Conservation (phyloP, 306 rosid genomes). For the Biancaea sappan region DNA sequence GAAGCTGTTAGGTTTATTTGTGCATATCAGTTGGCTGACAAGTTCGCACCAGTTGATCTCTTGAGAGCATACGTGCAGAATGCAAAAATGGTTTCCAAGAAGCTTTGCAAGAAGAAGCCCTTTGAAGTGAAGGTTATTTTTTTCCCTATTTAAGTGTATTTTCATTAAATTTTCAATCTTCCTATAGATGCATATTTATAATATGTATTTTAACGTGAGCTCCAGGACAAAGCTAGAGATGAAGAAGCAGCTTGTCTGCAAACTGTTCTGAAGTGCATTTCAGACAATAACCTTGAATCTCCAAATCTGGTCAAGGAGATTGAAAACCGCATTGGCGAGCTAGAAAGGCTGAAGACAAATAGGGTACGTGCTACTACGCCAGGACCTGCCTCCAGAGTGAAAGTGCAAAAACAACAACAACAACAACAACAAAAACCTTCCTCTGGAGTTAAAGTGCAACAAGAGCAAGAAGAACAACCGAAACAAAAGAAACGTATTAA, state of each 20-base stretch:
- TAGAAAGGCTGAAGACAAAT: slow-evolving; percentile 33
- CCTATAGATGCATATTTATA: neutral
- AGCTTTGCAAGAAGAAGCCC: neutral
- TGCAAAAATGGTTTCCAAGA: neutral
- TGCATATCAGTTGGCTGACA: slow-evolving; percentile 48
- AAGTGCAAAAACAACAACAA: too few relatives aligned
- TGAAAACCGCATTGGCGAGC: slow-evolving; percentile 29
- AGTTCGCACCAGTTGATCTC: slow-evolving; percentile 44
- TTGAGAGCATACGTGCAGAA: slow-evolving; percentile 34
- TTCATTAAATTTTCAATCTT: slow-evolving; percentile 16
- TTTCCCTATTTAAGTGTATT: neutral
- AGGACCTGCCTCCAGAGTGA: neutral
- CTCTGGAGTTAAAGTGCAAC: slow-evolving; percentile 6
- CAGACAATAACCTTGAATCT: slow-evolving; percentile 46
- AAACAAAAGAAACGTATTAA: neutral
- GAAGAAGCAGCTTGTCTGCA: slow-evolving; percentile 42
- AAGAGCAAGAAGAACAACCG: too few relatives aligned
- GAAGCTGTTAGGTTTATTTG: slow-evolving; percentile 63
- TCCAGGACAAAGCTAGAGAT: slow-evolving; percentile 47
- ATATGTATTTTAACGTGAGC: slow-evolving; percentile 13
- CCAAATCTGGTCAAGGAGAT: slow-evolving; percentile 37
- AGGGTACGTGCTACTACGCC: slow-evolving; percentile 2
- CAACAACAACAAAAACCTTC: too few relatives aligned
- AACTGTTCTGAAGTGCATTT: slow-evolving; percentile 42
- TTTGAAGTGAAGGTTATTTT: slow-evolving; percentile 36